Evolutionary conservation across 805 yeast species (phyloP).

Genomic region (Lipomyces spencermartinsiae): DNA sequence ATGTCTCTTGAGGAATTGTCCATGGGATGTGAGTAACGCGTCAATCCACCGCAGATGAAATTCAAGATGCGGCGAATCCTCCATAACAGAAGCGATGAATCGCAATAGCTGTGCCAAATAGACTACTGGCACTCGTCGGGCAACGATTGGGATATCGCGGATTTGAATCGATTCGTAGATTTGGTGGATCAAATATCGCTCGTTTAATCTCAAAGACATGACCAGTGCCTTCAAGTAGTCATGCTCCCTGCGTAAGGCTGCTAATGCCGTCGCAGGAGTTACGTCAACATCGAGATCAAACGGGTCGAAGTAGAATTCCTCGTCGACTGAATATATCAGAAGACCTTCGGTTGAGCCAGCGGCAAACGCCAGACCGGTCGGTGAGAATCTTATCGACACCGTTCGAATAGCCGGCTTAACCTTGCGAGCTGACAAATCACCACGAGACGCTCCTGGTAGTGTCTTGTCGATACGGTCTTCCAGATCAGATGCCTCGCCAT

Average conservation of each 20-base stretch:
- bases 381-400: constrained; percentile 79
- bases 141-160: constrained; percentile 70
- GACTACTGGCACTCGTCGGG: constrained; percentile 74
- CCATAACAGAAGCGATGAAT: constrained; percentile 71
- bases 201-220: constrained; percentile 94
- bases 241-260: constrained; percentile 60
- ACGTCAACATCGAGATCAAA: constrained; percentile 92
- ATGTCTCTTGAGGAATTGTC: constrained; percentile 69
- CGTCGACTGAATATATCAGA: constrained; percentile 79
- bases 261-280: constrained; percentile 77
- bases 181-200: constrained; percentile 68
- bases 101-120: constrained; percentile 71
- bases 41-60: constrained; percentile 84
- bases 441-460: constrained; percentile 86
- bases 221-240: constrained; percentile 75
- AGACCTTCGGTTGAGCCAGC: constrained; percentile 96
- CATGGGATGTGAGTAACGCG: constrained; percentile 71
- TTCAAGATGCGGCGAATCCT: constrained; percentile 82
- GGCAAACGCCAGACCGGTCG: constrained; percentile 88
- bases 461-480: constrained; percentile 79
- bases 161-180: constrained; percentile 77
- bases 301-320: constrained; percentile 82
- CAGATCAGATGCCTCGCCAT: constrained; percentile 83
- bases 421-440: constrained; percentile 78
- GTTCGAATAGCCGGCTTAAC: constrained; percentile 85